Evolutionary conservation across 441 rosid species (phyloP).

Genomic region (Euphorbia celastroides): DNA sequence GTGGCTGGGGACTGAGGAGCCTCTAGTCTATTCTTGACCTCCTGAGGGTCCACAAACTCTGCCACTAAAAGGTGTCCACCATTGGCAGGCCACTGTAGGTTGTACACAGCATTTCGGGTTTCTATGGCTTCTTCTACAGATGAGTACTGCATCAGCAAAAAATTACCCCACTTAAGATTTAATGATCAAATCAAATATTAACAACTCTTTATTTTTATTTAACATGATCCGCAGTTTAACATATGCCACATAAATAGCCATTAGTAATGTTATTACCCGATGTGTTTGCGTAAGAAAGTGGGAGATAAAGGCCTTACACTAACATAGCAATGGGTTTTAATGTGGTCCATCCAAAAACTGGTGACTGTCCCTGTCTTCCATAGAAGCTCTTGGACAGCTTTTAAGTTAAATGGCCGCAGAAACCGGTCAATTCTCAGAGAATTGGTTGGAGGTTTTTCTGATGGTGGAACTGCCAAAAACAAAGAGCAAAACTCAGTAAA

Average conservation of each 20-base stretch:
- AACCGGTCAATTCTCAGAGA: conserved; percentile 82
- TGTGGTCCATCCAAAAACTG: conserved; percentile 96
- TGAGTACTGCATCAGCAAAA: conserved; percentile 54
- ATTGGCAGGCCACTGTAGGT: conserved; percentile 90
- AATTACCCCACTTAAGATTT: too few species aligned
- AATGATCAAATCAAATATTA: too few species aligned
- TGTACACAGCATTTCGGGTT: conserved; percentile 85
- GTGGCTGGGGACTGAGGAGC: conserved; percentile 44
- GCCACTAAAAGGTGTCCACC: conserved; percentile 83
- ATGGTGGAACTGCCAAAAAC: conserved; percentile 67
- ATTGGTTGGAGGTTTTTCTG: conserved; percentile 67
- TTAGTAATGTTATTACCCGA: too few species aligned
- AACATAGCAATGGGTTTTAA: conserved; percentile 93
- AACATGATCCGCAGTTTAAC: neutral
- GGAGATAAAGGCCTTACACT: conserved; percentile 46
- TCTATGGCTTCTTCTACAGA: conserved; percentile 77
- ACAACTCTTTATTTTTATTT: too few species aligned
- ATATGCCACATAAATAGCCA: neutral
- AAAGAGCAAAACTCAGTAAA: conserved; percentile 11
- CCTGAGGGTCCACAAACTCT: conserved; percentile 82
- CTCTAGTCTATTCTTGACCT: conserved; percentile 62
- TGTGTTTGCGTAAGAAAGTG: too few species aligned
- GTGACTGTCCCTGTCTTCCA: conserved; percentile 74
- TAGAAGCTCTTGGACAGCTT: conserved; percentile 94
- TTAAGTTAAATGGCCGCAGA: conserved; percentile 89